Evolutionary conservation across 345 rosid species (phyloP), one percentile per base, ranked within the genome.

Genomic region (Gossypium longicalyx): DNA sequence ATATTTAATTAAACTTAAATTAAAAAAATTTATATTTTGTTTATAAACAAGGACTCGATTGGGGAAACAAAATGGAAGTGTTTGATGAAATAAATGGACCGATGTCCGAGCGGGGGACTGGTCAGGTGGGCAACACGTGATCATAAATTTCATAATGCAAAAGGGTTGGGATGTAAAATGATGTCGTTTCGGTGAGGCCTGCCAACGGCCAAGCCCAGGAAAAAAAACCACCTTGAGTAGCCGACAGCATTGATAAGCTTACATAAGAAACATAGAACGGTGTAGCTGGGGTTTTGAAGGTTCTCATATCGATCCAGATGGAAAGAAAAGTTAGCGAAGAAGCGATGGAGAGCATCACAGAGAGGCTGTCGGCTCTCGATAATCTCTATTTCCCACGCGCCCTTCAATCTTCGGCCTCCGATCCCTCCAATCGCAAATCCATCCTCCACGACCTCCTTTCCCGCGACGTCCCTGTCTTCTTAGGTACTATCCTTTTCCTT

Each of bases 321-420:
- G 78, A 77, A 69, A 77, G 78, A 64, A 70, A 25, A 68, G 61
- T 81, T 64, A 75, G 61, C 16, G 74, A 75, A 69, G 86, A 82
- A 67, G 87, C 88, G 70, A 89, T 75, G 73, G 93, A 89, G 73
- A 87, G 72, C 74, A 92, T 94, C 4, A 66, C 90, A 3, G 78
- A 82, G 83, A 88, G 98, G 83, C 85, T 92, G 1, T 94, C 98
- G 5, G 79, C 79, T 22, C 66, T 87, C 38, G 93, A 94, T 1
- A 74, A 82, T 51, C 98, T 94, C 72, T 94, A 94, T 81, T 94
- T 87, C 79, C 98, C 98, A 22, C 93, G 94, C 77, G 90, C 93
- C 47, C 78, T 86, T 29, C 91, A 85, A 45, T 74, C 89, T 9
- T 61, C 82, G 25, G 76, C 92, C 70, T 11, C 79, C 62, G 78